Percentiles rank a stretch among this genome's conserved stretches.
Conservation (phyloP, 495 filamentous ascomycete species). For the Aspergillus asperescens region DNA sequence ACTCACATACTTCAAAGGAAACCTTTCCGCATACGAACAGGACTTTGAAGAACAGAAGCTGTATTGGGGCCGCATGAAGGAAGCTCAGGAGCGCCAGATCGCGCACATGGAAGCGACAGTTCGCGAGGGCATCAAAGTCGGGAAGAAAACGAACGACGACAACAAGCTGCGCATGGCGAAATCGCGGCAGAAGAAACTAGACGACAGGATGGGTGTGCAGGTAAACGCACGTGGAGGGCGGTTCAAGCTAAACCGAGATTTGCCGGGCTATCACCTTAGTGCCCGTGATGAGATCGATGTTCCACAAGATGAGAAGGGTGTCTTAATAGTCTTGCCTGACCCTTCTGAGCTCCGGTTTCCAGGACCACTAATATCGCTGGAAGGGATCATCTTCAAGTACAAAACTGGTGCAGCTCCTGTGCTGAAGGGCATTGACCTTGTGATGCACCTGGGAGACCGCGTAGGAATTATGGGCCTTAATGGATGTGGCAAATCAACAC, state of each 20-base stretch:
- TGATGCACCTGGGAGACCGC: conserved; percentile 62
- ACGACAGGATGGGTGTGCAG: conserved; percentile 70
- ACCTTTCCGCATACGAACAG: conserved; percentile 61
- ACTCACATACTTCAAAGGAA: conserved; percentile 48
- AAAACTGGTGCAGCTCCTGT: conserved; percentile 30
- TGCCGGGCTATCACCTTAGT: conserved; percentile 53
- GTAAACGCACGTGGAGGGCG: conserved; percentile 61
- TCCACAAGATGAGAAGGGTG: conserved; percentile 56
- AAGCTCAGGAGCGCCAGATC: conserved; percentile 69
- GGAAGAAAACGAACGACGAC: conserved; percentile 67
- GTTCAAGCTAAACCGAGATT: conserved; percentile 75
- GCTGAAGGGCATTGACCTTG: conserved; percentile 56
- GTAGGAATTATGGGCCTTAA: conserved; percentile 71
- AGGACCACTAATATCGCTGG: conserved; percentile 62
- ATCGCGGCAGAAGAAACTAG: conserved; percentile 72
- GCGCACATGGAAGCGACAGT: conserved; percentile 74
- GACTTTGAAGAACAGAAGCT: conserved; percentile 59
- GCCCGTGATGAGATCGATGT: conserved; percentile 63
- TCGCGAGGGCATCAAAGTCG: conserved; percentile 59
- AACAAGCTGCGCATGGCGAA: conserved; percentile 76
- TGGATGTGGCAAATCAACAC: conserved; percentile 68
- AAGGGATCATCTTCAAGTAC: conserved; percentile 60
- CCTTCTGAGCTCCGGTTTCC: conserved; percentile 68
- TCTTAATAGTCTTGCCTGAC: conserved; percentile 52
- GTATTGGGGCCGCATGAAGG: conserved; percentile 66